Percentiles rank a stretch among this genome's conserved stretches.
phyloP scores from a whole-genome alignment of 176 grass and related monocot genomes.

The Melocanna baccifera region DNA sequence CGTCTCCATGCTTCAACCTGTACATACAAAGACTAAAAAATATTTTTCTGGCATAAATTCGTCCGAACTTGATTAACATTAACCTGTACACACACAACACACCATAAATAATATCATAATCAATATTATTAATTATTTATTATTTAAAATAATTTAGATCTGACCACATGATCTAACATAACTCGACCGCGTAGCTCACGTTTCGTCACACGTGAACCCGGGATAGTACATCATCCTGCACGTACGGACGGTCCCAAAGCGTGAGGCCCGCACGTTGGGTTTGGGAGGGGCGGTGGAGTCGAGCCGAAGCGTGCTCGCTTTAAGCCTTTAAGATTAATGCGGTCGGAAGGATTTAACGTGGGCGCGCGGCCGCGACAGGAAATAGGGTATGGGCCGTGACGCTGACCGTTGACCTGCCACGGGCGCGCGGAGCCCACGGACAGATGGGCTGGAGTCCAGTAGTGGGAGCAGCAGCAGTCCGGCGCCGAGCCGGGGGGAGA shows the following conservation, averaged over 20 bases:
- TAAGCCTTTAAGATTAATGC: background rate
- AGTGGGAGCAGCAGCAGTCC: background rate
- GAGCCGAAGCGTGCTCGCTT: background rate
- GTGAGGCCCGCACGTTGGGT: background rate
- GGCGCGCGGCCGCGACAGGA: background rate
- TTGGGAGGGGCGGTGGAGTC: background rate
- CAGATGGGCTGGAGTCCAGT: background rate
- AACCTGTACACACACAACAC: too few relatives aligned
- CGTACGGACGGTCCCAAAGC: background rate
- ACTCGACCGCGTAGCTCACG: background rate
- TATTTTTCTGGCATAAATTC: too few relatives aligned
- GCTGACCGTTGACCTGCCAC: constrained; percentile 25
- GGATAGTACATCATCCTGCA: background rate
- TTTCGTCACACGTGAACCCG: background rate
- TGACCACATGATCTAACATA: too few relatives aligned
- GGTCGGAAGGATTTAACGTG: background rate
- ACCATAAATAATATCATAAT: too few relatives aligned
- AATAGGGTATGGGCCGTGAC: background rate
- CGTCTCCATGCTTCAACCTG: too few relatives aligned
- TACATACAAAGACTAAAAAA: too few relatives aligned
- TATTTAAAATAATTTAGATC: too few relatives aligned
- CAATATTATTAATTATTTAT: too few relatives aligned
- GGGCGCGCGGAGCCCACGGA: background rate
- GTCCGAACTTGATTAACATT: too few relatives aligned
- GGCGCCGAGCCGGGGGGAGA: background rate